Percentiles rank a stretch among this genome's conserved stretches.
Conservation (phyloP, 2,329 filamentous ascomycete species). For the Colletotrichum echinochloae region DNA sequence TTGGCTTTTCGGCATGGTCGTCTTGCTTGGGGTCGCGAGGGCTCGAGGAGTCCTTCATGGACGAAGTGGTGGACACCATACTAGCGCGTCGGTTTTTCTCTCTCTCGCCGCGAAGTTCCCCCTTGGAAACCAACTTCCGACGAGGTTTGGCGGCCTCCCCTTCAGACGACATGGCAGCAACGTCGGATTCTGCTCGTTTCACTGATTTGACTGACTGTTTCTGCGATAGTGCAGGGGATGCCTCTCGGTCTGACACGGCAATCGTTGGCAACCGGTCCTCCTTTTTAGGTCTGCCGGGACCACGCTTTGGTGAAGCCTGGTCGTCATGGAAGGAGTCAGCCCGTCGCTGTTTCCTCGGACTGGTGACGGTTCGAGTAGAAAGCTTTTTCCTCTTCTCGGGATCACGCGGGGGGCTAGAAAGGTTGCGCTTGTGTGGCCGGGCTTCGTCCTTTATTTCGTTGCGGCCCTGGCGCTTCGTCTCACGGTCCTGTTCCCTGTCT, state of each 20-base stretch:
- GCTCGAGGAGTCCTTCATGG: constrained; percentile 65
- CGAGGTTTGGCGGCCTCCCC: constrained; percentile 70
- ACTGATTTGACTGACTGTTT: constrained; percentile 61
- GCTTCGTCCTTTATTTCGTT: constrained; percentile 60
- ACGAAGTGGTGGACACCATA: constrained; percentile 67
- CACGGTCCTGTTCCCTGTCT: constrained; percentile 55
- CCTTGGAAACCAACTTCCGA: constrained; percentile 73
- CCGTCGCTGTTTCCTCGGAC: constrained; percentile 63
- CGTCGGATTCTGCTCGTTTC: constrained; percentile 67
- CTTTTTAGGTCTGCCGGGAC: constrained; percentile 65
- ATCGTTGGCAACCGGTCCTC: constrained; percentile 63
- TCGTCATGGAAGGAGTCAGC: constrained; percentile 62
- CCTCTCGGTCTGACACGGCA: constrained; percentile 65
- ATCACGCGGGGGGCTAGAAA: constrained; percentile 63
- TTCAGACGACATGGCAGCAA: constrained; percentile 64
- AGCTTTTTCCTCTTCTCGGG: constrained; percentile 59
- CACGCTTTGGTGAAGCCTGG: constrained; percentile 61
- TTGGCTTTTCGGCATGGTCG: constrained; percentile 61
- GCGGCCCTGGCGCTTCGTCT: constrained; percentile 57
- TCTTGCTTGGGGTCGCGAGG: constrained; percentile 63
- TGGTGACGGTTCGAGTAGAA: constrained; percentile 52
- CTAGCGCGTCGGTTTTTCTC: constrained; percentile 70
- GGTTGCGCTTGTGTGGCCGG: constrained; percentile 58
- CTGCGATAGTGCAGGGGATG: constrained; percentile 59
- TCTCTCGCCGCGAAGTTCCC: constrained; percentile 69